Evolutionary conservation across 75 land plant genomes (phyloP).

Genomic region (Sequoiadendron giganteum): DNA sequence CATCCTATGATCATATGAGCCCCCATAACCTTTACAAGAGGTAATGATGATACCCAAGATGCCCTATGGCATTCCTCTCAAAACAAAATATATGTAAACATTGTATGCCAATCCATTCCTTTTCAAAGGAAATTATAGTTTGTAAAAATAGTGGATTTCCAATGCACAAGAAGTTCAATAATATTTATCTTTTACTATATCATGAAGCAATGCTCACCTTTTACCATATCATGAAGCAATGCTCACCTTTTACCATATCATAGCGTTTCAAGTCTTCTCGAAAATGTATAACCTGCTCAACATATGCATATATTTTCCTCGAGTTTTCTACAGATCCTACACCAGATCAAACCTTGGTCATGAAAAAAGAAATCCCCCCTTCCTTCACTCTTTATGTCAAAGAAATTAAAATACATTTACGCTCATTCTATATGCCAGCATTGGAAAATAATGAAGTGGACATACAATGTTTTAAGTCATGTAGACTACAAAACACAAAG

Average conservation of each 20-base stretch:
- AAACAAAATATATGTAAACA: neutral
- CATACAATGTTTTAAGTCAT: neutral
- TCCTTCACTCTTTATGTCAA: neutral
- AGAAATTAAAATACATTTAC: neutral
- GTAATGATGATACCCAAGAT: neutral
- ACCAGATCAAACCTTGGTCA: neutral
- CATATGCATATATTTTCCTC: slow-evolving; percentile 29
- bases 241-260: slow-evolving; percentile 43
- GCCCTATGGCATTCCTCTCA: neutral
- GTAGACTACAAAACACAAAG: neutral
- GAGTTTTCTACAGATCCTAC: slow-evolving; percentile 48
- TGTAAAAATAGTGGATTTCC: neutral
- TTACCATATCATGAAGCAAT: neutral
- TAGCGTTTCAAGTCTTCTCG: slow-evolving; percentile 46
- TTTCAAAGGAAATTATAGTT: neutral
- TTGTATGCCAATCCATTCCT: neutral
- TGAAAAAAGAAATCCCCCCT: neutral
- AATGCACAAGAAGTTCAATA: neutral
- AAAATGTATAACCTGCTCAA: slow-evolving; percentile 44
- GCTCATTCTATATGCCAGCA: neutral
- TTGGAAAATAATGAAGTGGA: neutral
- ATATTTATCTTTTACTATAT: neutral
- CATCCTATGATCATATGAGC: neutral
- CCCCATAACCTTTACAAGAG: neutral
- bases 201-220: slow-evolving; percentile 10